A percentile compares a stretch with the other conserved stretches of the same genome.
Evolutionary conservation across 2,329 filamentous ascomycete species (phyloP).

Genomic region (Ceratocystis alfenasii): DNA sequence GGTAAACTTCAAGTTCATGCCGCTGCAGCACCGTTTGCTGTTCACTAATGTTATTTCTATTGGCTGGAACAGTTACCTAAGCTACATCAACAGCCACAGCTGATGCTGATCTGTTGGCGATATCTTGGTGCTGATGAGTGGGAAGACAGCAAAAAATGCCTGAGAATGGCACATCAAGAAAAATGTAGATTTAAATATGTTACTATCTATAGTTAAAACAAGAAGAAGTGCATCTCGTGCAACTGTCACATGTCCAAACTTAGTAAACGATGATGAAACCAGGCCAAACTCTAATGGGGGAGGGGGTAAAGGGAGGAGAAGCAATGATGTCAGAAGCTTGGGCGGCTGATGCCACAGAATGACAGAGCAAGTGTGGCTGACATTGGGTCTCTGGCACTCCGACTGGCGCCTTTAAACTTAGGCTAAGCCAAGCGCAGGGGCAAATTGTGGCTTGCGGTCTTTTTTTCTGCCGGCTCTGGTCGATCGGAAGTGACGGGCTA

Average conservation of each 20-base stretch:
- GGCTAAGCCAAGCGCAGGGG: background rate
- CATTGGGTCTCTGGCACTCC: background rate
- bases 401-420: background rate
- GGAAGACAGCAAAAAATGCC: background rate
- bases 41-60: conserved; percentile 73
- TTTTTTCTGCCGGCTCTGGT: background rate
- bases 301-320: background rate
- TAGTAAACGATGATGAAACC: conserved; percentile 5
- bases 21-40: conserved; percentile 68
- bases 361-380: conserved; percentile 24
- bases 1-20: conserved; percentile 78
- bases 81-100: conserved; percentile 44
- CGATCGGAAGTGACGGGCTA: background rate
- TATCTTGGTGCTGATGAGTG: background rate
- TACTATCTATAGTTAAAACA: background rate
- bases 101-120: conserved; percentile 13
- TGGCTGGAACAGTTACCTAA: conserved; percentile 55
- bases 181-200: background rate
- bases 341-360: conserved; percentile 47
- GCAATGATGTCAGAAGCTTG: conserved; percentile 31
- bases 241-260: conserved; percentile 5
- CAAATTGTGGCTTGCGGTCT: background rate
- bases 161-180: background rate
- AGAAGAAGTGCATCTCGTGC: too few relatives aligned
- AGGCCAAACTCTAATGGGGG: background rate